phyloP scores from a whole-genome alignment of 371 early-diverging fungal genomes.

The Mucor indicus region DNA sequence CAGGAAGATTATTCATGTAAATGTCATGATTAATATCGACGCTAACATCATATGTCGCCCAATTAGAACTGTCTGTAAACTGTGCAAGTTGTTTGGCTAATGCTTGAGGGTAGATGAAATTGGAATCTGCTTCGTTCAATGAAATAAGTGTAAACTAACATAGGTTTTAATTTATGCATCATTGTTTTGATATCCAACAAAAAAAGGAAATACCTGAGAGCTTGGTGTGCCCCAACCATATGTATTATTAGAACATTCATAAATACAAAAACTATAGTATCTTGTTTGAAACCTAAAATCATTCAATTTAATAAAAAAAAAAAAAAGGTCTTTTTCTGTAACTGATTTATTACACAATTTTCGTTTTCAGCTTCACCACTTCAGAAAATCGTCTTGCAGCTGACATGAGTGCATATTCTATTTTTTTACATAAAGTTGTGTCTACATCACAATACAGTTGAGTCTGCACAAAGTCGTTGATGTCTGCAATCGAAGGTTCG shows the following conservation, averaged over 20 bases:
- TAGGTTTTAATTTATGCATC: not conserved
- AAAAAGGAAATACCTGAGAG: no score
- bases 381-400: slow-evolving; percentile 19
- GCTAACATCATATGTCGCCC: slow-evolving; percentile 24
- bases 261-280: slow-evolving; percentile 34
- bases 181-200: no score
- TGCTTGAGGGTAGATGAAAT: slow-evolving; percentile 36
- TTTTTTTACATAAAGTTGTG: slow-evolving; percentile 17
- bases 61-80: slow-evolving; percentile 15
- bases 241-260: slow-evolving; percentile 29
- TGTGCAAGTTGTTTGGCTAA: slow-evolving; percentile 30
- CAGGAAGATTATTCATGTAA: slow-evolving; percentile 19
- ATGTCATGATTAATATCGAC: slow-evolving; percentile 35
- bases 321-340: no score
- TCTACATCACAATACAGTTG: slow-evolving; percentile 21
- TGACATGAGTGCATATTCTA: slow-evolving; percentile 12
- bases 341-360: slow-evolving; percentile 21
- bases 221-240: slow-evolving; percentile 31
- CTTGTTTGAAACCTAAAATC: no score
- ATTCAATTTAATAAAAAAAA: no score
- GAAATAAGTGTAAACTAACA: slow-evolving; percentile 16
- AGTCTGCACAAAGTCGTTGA: no score
- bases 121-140: slow-evolving; percentile 21
- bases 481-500: no score
- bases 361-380: slow-evolving; percentile 23